Evolutionary conservation across 1,139 yeast genomes (phyloP).

Genomic region (Meyerozyma carpophila): DNA sequence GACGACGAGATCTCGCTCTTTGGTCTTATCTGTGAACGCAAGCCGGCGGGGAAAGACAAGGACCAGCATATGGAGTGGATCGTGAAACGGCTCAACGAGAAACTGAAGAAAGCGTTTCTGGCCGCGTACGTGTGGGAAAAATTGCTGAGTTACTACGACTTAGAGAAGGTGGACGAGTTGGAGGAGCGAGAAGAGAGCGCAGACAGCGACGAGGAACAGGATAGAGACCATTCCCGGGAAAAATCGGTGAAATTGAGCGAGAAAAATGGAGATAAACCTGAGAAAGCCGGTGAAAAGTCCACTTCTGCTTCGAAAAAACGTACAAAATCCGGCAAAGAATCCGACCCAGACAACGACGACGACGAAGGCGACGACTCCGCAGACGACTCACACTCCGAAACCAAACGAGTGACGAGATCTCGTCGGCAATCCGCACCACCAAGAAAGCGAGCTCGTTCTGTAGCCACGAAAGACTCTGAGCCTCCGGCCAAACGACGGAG

Average conservation of each 20-base stretch:
- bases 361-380: conserved; percentile 1
- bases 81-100: conserved; percentile 44
- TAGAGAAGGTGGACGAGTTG: conserved; percentile 49
- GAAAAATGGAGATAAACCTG: conserved; percentile 1
- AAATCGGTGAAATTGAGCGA: conserved; percentile 2
- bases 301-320: conserved; percentile 3
- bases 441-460: conserved; percentile 25
- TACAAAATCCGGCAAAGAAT: conserved; percentile 1
- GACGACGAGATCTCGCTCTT: conserved; percentile 66
- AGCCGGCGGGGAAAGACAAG: conserved; percentile 59
- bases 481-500: conserved; percentile 10
- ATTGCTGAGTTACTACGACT: conserved; percentile 47
- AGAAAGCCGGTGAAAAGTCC: conserved; percentile 2
- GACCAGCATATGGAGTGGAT: conserved; percentile 57
- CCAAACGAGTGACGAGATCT: conserved; percentile 6
- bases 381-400: conserved; percentile 1
- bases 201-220: neutral
- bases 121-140: conserved; percentile 56
- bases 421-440: conserved; percentile 8
- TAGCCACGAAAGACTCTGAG: conserved; percentile 17
- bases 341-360: conserved; percentile 4
- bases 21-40: conserved; percentile 60
- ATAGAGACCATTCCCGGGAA: neutral
- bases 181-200: conserved; percentile 26
- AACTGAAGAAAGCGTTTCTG: conserved; percentile 22